A percentile compares a stretch with the other conserved stretches of the same genome.
Evolutionary conservation across 108 stramenopile species (phyloP).

Genomic region (Chaetoceros muelleri): DNA sequence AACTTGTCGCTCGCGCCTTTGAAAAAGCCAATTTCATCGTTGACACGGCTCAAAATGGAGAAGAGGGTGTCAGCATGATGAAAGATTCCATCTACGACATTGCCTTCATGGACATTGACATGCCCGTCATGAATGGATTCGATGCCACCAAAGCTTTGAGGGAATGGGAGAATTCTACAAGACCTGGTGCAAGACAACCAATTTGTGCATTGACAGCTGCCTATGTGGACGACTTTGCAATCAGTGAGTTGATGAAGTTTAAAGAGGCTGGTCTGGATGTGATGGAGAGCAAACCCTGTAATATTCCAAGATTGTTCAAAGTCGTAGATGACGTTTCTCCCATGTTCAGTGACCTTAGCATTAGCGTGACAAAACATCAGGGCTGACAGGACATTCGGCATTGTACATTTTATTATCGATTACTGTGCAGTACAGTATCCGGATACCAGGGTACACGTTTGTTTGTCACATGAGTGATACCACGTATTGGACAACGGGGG

Average conservation of each 20-base stretch:
- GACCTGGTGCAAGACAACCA: conserved; percentile 81
- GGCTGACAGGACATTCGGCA: too few species aligned
- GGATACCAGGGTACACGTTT: too few species aligned
- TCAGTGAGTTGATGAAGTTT: conserved; percentile 80
- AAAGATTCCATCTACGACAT: conserved; percentile 84
- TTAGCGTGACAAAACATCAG: conserved; percentile 51
- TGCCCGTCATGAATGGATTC: conserved; percentile 93
- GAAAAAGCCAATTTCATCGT: conserved; percentile 84
- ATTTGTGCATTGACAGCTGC: conserved; percentile 87
- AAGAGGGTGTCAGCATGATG: conserved; percentile 78
- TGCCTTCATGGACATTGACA: conserved; percentile 94
- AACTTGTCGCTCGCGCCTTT: conserved; percentile 74
- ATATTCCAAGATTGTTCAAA: conserved; percentile 81
- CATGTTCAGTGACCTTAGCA: conserved; percentile 86
- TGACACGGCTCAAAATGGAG: conserved; percentile 81
- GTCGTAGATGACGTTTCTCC: conserved; percentile 87
- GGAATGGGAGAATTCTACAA: conserved; percentile 73
- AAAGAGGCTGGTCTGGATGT: conserved; percentile 85
- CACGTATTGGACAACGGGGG: too few species aligned
- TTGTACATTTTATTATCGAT: too few species aligned
- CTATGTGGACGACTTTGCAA: conserved; percentile 77
- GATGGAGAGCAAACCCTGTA: conserved; percentile 86
- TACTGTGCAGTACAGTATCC: too few species aligned
- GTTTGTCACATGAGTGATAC: too few species aligned
- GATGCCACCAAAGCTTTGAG: conserved; percentile 76